A percentile compares a stretch with the other conserved stretches of the same genome.
These are phyloP conservation scores for Auriscalpium microsporum DNA, from an alignment of 768 basidiomycete species.

Conservation along the genomic window DNA sequence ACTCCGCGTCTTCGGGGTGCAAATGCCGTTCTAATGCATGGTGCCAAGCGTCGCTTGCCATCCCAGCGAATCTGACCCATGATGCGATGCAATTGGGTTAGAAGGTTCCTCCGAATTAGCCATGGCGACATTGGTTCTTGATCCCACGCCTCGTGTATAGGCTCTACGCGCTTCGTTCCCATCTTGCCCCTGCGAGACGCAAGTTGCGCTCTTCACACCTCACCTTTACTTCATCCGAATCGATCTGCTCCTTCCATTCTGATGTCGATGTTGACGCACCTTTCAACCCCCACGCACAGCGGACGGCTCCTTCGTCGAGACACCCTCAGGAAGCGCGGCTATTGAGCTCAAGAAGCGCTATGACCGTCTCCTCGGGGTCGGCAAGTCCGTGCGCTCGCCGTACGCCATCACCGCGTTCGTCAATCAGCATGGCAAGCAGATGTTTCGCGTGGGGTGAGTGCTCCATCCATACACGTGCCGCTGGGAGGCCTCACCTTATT, in stretches of 20 bases:
- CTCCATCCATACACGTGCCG: neutral
- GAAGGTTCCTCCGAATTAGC: too few species aligned
- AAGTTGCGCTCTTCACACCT: too few species aligned
- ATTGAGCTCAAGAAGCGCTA: conserved; percentile 70
- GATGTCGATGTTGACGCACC: too few species aligned
- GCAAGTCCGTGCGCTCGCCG: conserved; percentile 60
- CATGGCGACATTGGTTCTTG: too few species aligned
- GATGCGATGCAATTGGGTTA: too few species aligned
- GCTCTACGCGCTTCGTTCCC: too few species aligned
- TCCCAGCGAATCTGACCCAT: too few species aligned
- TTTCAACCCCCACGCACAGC: conserved; percentile 28
- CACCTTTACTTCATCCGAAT: too few species aligned
- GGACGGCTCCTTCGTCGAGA: conserved; percentile 74
- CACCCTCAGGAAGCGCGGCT: conserved; percentile 66
- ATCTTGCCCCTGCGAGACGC: too few species aligned
- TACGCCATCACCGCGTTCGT: conserved; percentile 77
- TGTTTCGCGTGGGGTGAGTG: conserved; percentile 72
- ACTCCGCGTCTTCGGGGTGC: neutral
- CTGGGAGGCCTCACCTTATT: neutral
- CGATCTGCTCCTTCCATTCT: too few species aligned
- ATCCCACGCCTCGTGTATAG: too few species aligned
- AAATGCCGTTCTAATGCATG: neutral
- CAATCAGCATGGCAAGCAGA: conserved; percentile 71
- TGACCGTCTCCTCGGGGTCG: conserved; percentile 62
- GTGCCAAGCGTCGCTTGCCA: too few species aligned